Base-by-base conservation (phyloP, 2,329 filamentous ascomycete species). In the Biscogniauxia sp. region DNA sequence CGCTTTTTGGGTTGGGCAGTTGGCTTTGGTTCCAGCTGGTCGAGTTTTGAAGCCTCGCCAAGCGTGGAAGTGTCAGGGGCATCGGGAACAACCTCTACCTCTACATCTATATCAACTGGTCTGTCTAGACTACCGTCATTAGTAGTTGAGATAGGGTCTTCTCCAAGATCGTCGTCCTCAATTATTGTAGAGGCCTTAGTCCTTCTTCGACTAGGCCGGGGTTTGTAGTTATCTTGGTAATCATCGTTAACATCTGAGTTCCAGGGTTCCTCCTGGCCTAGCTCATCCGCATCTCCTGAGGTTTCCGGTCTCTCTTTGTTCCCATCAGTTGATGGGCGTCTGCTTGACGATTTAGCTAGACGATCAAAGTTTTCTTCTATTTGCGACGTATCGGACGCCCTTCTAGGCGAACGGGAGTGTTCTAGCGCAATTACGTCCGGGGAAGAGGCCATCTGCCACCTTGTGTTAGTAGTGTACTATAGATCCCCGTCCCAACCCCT, bases 261-360 rank as follows among this genome's bases (percentile, higher is more conserved):
- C 63, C 61, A 64, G 2, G 53, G 17, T 17, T 67, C 63, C 49
- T 69, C 65, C 49, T 64, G 66, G 20, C 59, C 63, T 17, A 74
- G 63, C 23, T 74, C 72, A 28, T 74, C 72, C 50, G 66, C 61
- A 51, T 72, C 70, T 56, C 67, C 68, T 20, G 41, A 51, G 20
- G 28, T 53, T 17, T 57, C 61, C 11, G 57, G n/a, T 5, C 54
- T 57, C 61, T 63, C 69, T 59, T 64, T 70, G 20, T 59, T 61
- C 58, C 63, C 68, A 26, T 62, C 70, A 13, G 19, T 60, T 2
- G 55, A 45, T 41, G 61, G 60, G 19, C 25, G 58, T 19, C 26
- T 53, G 54, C 20, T 61, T 51, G 55, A 53, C 51, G 53, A 45
- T 41, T 25, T 55, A 26, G 7, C 28, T 53, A 54, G 45, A 13